phyloP scores from a whole-genome alignment of 2,329 filamentous ascomycete species.

The Chaetomiaceae sp. region DNA sequence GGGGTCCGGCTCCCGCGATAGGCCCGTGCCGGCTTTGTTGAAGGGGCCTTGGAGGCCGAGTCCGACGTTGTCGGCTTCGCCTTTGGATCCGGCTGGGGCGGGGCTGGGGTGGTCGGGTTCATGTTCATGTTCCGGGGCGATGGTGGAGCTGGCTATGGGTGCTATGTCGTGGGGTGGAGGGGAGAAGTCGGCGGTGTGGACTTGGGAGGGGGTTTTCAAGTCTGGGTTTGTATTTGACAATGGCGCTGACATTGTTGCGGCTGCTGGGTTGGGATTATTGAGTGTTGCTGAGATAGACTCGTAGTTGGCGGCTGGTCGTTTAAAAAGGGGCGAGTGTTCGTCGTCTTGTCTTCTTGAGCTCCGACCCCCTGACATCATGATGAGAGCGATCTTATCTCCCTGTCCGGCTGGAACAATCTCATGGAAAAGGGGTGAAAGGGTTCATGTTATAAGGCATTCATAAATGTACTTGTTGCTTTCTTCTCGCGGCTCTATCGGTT shows the following conservation, averaged over 20 bases:
- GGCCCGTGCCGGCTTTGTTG: slow-evolving; percentile 31
- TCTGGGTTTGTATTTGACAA: neutral
- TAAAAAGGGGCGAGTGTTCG: slow-evolving; percentile 19
- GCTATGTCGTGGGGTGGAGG: neutral
- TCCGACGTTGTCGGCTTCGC: neutral
- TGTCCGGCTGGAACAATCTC: too few relatives aligned
- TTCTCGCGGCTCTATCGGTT: too few relatives aligned
- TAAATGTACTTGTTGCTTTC: too few relatives aligned
- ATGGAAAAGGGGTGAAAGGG: too few relatives aligned
- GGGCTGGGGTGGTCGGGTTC: neutral
- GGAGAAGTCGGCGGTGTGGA: neutral
- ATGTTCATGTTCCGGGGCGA: too few relatives aligned
- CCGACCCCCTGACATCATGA: slow-evolving; percentile 2
- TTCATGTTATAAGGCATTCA: too few relatives aligned
- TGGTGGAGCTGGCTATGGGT: neutral
- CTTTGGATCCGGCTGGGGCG: too few relatives aligned
- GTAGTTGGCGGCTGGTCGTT: neutral
- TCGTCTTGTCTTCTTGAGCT: slow-evolving; percentile 1
- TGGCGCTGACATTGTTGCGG: neutral
- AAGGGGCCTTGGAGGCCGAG: neutral
- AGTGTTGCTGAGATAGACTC: neutral
- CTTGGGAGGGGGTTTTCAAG: neutral
- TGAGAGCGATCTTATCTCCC: too few relatives aligned
- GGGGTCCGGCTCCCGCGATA: slow-evolving; percentile 36
- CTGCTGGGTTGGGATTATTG: neutral